Base-by-base conservation (phyloP, 371 early-diverging fungal genomes). In the Mortierella sp. region DNA sequence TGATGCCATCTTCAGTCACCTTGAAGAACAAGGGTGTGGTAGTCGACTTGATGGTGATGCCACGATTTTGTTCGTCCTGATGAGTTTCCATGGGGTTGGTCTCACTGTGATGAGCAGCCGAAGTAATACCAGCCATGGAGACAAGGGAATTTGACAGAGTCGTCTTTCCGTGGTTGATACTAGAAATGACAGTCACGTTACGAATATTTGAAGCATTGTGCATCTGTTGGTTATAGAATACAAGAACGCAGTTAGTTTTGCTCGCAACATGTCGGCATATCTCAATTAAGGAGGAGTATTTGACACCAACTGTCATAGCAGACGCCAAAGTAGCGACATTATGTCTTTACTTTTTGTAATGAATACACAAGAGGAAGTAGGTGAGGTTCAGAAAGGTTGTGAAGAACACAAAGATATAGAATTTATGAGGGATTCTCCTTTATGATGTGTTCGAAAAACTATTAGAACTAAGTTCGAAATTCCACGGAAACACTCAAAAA, bases 121-220 rank as follows among this genome's bases (percentile, higher is more conserved):
- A 96, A 80, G 98, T 98, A 91, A 99, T 99, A 93, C 99, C 98
- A 80, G 99, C 99, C 91, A 96, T 97, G 79, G 97, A 95, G 65
- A 99, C 97, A 58, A 99, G 92, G 58, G 98, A 98, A 88, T 99
- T 99, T 69, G 97, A 95, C 74, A 98, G 87, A 68, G 99, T 98
- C 82, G 97, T 96, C 88, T 97, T 97, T 82, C 97, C 97, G 92
- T 97, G 97, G 89, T 98, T 97, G 88, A 98, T 97, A 94, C 97
- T 98, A 85, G 99, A 99, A 92, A 99, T 99, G 81, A 99, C 99
- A 84, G 99, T 98, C 96, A 99, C 99, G 95, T 99, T 99, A 90
- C 99, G 97, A 83, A 99, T 96, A 90, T 99, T 99, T 85, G 90
- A 83, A 69, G 89, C 92, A 84, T 88, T 83, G 83, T 86, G 84